These are phyloP conservation scores for Clarireedia monteithiana DNA, from an alignment of 2,329 filamentous ascomycete genomes.

Conservation along the genomic window DNA sequence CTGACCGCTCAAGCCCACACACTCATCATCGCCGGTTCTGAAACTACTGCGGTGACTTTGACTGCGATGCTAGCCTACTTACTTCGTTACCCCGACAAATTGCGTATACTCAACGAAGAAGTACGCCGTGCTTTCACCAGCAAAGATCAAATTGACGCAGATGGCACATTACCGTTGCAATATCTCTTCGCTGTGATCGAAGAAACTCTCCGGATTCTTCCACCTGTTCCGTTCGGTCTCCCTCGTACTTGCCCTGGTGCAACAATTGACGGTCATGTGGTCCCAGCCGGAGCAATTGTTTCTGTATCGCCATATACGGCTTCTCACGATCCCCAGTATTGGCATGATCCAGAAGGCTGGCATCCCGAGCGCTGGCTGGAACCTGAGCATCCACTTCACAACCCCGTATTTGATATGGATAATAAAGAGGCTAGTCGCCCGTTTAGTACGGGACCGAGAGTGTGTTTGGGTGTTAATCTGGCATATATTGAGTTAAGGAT, in stretches of 20 bases:
- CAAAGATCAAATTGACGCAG: not conserved
- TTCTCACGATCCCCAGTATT: not conserved
- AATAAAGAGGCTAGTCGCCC: not conserved
- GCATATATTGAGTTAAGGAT: slow-evolving; percentile 1
- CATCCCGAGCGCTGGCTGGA: not conserved
- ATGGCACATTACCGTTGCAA: not conserved
- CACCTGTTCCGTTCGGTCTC: slow-evolving; percentile 3
- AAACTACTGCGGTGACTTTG: slow-evolving; percentile 10
- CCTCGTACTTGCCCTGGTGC: not conserved
- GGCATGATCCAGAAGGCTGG: slow-evolving; percentile 1
- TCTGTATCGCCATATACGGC: not conserved
- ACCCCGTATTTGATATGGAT: not conserved
- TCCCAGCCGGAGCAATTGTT: not conserved
- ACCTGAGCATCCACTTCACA: not conserved
- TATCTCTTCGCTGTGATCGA: slow-evolving; percentile 33
- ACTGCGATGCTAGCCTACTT: slow-evolving; percentile 5
- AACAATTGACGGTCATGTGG: not conserved
- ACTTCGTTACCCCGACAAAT: slow-evolving; percentile 2
- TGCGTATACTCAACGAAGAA: slow-evolving; percentile 8
- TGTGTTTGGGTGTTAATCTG: not conserved
- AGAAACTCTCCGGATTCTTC: slow-evolving; percentile 7
- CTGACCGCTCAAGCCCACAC: not conserved
- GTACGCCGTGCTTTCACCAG: slow-evolving; percentile 1
- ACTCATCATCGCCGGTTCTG: slow-evolving; percentile 11
- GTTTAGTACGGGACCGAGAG: not conserved